Evolutionary conservation across 148 eudicot genomes (phyloP), one percentile per base, ranked within the genome.

Genomic region (Chenopodium suecicum): DNA sequence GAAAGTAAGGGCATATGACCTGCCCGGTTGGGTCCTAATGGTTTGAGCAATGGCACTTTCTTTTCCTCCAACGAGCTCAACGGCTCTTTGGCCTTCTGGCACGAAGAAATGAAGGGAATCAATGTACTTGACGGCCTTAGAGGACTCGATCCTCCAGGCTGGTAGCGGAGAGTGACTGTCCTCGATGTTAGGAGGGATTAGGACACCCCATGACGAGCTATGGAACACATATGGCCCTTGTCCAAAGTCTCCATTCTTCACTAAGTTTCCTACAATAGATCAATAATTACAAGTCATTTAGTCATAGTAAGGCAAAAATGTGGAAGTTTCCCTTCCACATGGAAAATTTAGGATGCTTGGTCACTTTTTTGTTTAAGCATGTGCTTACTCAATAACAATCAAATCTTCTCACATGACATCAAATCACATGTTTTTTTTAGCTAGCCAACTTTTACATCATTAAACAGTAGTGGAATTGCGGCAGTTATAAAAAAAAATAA

Each of bases 211-310:
- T 85, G 84, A 13, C 14, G 89, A 83, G 79, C 70, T 75, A 80
- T 82, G 88, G 58, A 82, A 85, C 9, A 85, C 83, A 27, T 89
- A 89, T 0, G 91, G 91, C 27, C 91, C 91, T 83, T 89, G 84
- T 82, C 88, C 91, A 27, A 89, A 89, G 50, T 80, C 84, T 78
- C 88, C 91, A 56, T 89, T 89, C 88, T 89, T 89, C 14, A 89
- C 67, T 82, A 89, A 79, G 76, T 85, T 89, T 22, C 68, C 91
- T 89, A 79, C 68, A 71, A 75, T 56, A 56, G 17, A 56, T 56
- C 62, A 56, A 56, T 14, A 0, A 17, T 56, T 50, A 12, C 12
- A 2, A 11, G 14, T 10, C 12, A 10, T 50, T 50, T 50, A 0
- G 16, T 50, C 13, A 50, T 50, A 9, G 72, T 27, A 68, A 14